Percentiles rank a stretch among this genome's conserved stretches.
These are phyloP conservation scores for Ogataea nakhonphanomensis DNA, from an alignment of 805 yeast genomes.

Conservation along the genomic window DNA sequence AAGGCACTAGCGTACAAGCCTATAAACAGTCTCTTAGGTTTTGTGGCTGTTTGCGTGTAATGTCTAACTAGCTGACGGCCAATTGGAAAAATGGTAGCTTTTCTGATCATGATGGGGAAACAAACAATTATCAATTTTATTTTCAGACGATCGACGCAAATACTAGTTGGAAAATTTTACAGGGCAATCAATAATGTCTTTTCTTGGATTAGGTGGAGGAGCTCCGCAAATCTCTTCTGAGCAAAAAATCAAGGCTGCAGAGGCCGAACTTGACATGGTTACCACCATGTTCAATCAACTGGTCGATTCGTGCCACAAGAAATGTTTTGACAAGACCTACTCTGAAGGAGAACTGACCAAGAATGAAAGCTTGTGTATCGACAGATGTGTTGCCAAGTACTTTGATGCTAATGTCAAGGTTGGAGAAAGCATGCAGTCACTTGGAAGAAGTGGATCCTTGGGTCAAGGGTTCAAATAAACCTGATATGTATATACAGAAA, in stretches of 20 bases:
- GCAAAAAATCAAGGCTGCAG: slow-evolving; percentile 86
- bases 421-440: slow-evolving; percentile 61
- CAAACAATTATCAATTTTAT: not conserved
- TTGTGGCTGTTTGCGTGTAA: slow-evolving; percentile 2
- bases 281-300: slow-evolving; percentile 94
- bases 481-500: slow-evolving; percentile 12
- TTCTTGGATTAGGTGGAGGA: slow-evolving; percentile 72
- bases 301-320: slow-evolving; percentile 83
- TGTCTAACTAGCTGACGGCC: not conserved
- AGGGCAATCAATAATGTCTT: slow-evolving; percentile 46
- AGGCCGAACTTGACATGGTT: slow-evolving; percentile 94
- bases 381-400: slow-evolving; percentile 93
- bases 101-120: slow-evolving; percentile 4
- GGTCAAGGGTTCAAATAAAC: slow-evolving; percentile 18
- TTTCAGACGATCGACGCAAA: slow-evolving; percentile 9
- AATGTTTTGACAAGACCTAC: slow-evolving; percentile 72
- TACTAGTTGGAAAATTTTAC: slow-evolving; percentile 8
- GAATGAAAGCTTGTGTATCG: slow-evolving; percentile 82
- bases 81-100: slow-evolving; percentile 1
- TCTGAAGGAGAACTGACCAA: slow-evolving; percentile 70
- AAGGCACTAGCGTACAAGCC: slow-evolving; percentile 17
- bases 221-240: slow-evolving; percentile 71
- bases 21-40: not conserved
- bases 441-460: slow-evolving; percentile 35
- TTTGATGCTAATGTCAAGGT: slow-evolving; percentile 93